These are phyloP conservation scores for Arthrobotrys entomopaga DNA, from an alignment of 2,329 filamentous ascomycete genomes.

Conservation along the genomic window DNA sequence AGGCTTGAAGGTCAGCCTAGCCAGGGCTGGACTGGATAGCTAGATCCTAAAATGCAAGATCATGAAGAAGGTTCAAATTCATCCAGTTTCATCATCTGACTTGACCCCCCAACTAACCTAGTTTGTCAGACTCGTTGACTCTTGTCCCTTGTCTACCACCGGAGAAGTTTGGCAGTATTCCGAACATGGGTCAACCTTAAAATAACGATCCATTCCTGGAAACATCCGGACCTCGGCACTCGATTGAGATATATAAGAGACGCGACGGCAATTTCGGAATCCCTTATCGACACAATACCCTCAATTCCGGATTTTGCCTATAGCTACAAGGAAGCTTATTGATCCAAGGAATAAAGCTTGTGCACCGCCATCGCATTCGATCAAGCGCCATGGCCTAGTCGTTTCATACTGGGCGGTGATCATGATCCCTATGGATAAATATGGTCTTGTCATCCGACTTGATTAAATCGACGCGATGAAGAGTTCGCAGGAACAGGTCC, in stretches of 20 bases:
- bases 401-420: constrained; percentile 35
- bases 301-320: constrained; percentile 3
- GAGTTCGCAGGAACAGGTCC: background rate
- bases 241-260: background rate
- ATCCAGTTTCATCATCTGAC: too few relatives aligned
- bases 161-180: background rate
- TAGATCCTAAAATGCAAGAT: constrained; percentile 3
- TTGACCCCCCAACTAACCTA: too few relatives aligned
- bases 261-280: constrained; percentile 14
- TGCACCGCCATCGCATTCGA: background rate
- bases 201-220: background rate
- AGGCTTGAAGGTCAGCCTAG: too few relatives aligned
- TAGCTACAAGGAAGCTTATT: constrained; percentile 20
- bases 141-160: background rate
- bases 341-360: constrained; percentile 24
- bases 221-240: constrained; percentile 7
- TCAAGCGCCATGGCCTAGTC: constrained; percentile 1
- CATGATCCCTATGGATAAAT: constrained; percentile 26
- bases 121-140: too few relatives aligned
- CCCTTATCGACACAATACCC: background rate
- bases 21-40: background rate
- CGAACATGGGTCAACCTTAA: constrained; percentile 4
- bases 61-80: background rate
- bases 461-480: background rate
- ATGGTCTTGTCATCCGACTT: background rate